A percentile compares a stretch with the other conserved stretches of the same genome.
phyloP scores from a whole-genome alignment of 176 grass and related monocot genomes.

The Aegilops bicornis region DNA sequence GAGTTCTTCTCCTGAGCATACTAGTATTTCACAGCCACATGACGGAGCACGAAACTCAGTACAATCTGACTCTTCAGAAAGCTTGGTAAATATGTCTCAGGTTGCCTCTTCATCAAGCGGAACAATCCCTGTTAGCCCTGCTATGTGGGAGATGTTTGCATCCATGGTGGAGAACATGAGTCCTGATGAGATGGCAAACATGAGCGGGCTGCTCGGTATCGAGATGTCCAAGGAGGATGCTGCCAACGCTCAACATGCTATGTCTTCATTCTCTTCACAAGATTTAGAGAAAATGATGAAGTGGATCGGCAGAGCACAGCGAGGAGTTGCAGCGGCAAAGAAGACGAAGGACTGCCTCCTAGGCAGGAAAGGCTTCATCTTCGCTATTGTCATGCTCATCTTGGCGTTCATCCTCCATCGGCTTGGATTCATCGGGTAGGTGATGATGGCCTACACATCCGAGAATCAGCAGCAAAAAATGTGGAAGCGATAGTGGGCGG shows the following conservation, averaged over 20 bases:
- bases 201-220: conserved; percentile 68
- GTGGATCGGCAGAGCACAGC: conserved; percentile 69
- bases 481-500: too few relatives aligned
- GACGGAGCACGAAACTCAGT: conserved; percentile 38
- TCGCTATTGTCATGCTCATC: conserved; percentile 80
- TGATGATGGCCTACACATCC: conserved; percentile 10
- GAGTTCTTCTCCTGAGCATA: conserved; percentile 43
- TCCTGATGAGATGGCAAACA: conserved; percentile 83
- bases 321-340: conserved; percentile 56
- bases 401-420: conserved; percentile 75
- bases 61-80: conserved; percentile 28
- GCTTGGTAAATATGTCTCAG: conserved; percentile 64
- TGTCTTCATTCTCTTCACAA: conserved; percentile 65
- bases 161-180: conserved; percentile 85
- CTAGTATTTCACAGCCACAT: conserved; percentile 30
- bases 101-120: conserved; percentile 66
- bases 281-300: conserved; percentile 82
- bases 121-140: conserved; percentile 51
- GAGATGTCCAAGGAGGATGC: conserved; percentile 79
- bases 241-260: conserved; percentile 62
- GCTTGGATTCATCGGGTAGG: conserved; percentile 68
- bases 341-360: conserved; percentile 87
- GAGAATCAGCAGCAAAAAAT: background rate
- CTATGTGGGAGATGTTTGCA: conserved; percentile 79
- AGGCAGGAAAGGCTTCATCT: conserved; percentile 65